Base-by-base conservation (phyloP, 768 basidiomycete species). In the Sarcodon aspratus region DNA sequence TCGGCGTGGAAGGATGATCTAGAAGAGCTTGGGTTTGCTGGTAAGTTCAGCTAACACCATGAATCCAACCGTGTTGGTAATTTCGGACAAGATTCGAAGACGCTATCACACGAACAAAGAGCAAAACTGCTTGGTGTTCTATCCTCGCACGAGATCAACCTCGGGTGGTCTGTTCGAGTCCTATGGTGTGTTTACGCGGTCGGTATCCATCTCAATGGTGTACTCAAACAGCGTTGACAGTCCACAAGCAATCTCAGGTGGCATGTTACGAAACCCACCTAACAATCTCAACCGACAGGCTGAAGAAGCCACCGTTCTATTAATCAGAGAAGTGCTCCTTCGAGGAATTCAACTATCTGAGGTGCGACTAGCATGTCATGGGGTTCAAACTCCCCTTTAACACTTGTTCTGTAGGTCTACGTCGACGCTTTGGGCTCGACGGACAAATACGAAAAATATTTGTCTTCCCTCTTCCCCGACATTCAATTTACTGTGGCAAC, bases 381-480 rank as follows among this genome's bases (percentile, higher is more conserved):
- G 18, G 51, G 35, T 27, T 31, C 13, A 38, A 10, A 13, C 47
- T 13, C 10, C 8, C 9, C n/a, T 35, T 43, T 18, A 9, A 42
- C 15, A 2, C 40, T 3, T 9, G 37, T 34, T 33, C 15, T 2
- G 27, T 54, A 95, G 86, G 82, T 92, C 15, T 96, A 85, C 57
- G 95, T 99, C 50, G 96, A 99, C 61, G 94, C 96, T 0, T 76
- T 99, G 3, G 96, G 96, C 13, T 82, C 79, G 12, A 85, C 91
- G 1, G 76, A 78, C 13, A 82, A 83, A 43, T 98, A 96, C 65
- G 80, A 96, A 66, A 72, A 76, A 18, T 85, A 88, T 58, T 77
- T 99, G 2, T 83, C 86, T 10, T 72, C 73, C 7, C 59, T 82
- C 33, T 99, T 97, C 63, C 88, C 90, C 0, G 80, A 78, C 7